These are phyloP conservation scores for Kockovaella imperatae DNA, from an alignment of 768 basidiomycete genomes.

Conservation along the genomic window DNA sequence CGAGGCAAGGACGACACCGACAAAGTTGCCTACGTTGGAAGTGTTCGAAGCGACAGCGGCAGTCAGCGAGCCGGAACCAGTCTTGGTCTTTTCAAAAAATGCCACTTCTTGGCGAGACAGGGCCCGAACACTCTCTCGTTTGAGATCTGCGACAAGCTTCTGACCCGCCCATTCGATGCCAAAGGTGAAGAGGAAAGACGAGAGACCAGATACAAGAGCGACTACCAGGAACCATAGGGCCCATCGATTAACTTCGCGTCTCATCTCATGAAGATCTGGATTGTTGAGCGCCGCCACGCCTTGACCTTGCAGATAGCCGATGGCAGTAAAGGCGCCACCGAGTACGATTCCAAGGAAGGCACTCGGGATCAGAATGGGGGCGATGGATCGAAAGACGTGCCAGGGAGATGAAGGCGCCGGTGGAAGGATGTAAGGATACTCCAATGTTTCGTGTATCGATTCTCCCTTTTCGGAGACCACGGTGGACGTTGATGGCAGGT, in stretches of 20 bases:
- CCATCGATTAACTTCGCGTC: conserved; percentile 20
- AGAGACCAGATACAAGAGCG: conserved; percentile 20
- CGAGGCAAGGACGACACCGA: conserved; percentile 34
- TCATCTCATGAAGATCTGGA: conserved; percentile 11
- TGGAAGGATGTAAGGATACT: conserved; percentile 2
- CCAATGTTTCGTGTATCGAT: not conserved
- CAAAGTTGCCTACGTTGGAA: conserved; percentile 24
- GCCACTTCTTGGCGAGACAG: conserved; percentile 36
- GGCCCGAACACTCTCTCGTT: conserved; percentile 16
- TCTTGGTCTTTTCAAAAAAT: conserved; percentile 35
- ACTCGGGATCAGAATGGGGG: conserved; percentile 12
- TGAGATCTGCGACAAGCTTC: conserved; percentile 25
- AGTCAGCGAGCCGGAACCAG: conserved; percentile 37
- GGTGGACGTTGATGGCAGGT: not conserved
- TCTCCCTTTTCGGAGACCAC: not conserved
- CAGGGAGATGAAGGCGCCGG: conserved; percentile 6
- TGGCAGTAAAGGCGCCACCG: conserved; percentile 28
- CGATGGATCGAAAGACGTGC: conserved; percentile 13
- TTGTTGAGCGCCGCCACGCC: conserved; percentile 23
- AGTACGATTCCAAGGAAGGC: conserved; percentile 17
- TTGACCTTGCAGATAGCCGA: conserved; percentile 35
- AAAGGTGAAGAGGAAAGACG: conserved; percentile 17
- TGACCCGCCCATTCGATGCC: conserved; percentile 28
- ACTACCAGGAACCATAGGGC: conserved; percentile 39
- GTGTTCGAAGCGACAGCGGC: conserved; percentile 27